These are phyloP conservation scores for Noccaea caerulescens DNA, from an alignment of 345 rosid genomes.

Conservation along the genomic window DNA sequence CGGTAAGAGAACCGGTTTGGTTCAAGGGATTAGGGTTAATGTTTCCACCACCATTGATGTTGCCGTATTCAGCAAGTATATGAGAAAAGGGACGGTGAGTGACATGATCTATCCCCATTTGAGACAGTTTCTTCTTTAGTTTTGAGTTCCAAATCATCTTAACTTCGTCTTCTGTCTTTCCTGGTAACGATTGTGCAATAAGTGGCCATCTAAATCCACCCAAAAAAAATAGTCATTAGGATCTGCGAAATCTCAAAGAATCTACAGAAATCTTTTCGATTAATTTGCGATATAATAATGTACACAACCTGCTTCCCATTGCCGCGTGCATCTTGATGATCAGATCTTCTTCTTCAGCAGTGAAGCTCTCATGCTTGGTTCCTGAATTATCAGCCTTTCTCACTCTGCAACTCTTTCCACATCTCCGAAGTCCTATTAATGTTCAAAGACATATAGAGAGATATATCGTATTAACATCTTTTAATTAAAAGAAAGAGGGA, in stretches of 20 bases:
- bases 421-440: constrained; percentile 61
- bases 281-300: not conserved
- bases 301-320: constrained; percentile 78
- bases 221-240: constrained; percentile 12
- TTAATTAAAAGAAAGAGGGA: not conserved
- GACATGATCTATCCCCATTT: constrained; percentile 94
- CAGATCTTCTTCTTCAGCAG: constrained; percentile 83
- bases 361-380: constrained; percentile 67
- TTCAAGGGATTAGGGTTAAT: constrained; percentile 48
- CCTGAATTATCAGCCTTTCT: constrained; percentile 67
- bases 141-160: constrained; percentile 93
- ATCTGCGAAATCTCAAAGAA: not conserved
- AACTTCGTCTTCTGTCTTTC: constrained; percentile 93
- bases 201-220: constrained; percentile 72
- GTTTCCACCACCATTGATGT: constrained; percentile 57
- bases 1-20: constrained; percentile 52
- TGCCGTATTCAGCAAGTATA: constrained; percentile 83
- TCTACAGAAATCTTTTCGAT: not conserved
- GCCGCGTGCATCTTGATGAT: constrained; percentile 87
- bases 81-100: constrained; percentile 94
- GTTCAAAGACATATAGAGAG: constrained; percentile 2
- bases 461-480: constrained; percentile 21
- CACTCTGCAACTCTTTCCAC: constrained; percentile 85
- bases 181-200: constrained; percentile 91
- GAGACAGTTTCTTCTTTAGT: constrained; percentile 83